A percentile compares a stretch with the other conserved stretches of the same genome.
Conservation (phyloP, 148 eudicot species). For the Fagopyrum esculentum region DNA sequence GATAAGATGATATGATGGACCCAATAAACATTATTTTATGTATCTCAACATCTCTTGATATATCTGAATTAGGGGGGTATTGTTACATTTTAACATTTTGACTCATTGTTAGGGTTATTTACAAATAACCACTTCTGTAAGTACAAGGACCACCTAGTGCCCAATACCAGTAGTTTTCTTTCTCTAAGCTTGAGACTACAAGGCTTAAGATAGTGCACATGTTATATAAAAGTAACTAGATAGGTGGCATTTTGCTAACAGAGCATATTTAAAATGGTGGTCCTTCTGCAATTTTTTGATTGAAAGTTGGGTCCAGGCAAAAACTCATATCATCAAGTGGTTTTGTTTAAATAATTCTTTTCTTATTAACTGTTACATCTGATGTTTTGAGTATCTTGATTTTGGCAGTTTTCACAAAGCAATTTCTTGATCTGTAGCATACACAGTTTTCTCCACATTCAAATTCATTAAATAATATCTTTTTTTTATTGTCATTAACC, state of each 20-base stretch:
- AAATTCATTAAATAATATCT: neutral
- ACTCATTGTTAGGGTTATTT: neutral
- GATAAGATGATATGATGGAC: neutral
- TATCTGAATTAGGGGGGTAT: neutral
- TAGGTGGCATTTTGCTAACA: neutral
- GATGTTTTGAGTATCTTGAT: neutral
- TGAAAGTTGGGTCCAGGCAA: neutral
- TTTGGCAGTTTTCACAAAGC: neutral
- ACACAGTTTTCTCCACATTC: neutral
- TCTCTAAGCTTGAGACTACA: neutral
- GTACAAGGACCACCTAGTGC: conserved; percentile 3
- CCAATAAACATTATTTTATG: neutral
- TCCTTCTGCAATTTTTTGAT: neutral
- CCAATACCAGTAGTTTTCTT: neutral
- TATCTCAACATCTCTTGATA: neutral
- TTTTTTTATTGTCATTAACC: neutral
- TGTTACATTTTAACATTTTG: no score
- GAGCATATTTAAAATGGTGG: neutral
- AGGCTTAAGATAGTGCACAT: neutral
- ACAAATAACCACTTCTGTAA: neutral
- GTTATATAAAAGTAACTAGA: no score
- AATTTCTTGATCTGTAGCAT: neutral
- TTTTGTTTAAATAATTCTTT: neutral
- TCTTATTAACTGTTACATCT: neutral
- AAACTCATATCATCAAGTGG: neutral